A percentile compares a stretch with the other conserved stretches of the same genome.
These are phyloP conservation scores for Hemileccinum rubropunctum DNA, from an alignment of 768 basidiomycete genomes.

Conservation along the genomic window DNA sequence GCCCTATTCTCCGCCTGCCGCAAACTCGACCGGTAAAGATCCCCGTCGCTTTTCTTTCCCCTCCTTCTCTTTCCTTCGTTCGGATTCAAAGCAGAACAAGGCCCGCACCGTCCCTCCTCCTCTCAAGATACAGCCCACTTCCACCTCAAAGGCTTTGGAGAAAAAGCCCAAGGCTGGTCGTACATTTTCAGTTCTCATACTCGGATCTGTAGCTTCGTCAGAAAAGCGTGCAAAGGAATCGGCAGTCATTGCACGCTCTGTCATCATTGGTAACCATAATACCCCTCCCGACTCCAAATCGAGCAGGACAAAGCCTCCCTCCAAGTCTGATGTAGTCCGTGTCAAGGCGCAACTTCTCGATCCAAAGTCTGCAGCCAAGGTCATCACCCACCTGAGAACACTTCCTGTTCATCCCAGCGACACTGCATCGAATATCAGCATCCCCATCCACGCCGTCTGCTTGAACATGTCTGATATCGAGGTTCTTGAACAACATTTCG, in stretches of 20 bases:
- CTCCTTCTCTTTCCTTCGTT: conserved; percentile 40
- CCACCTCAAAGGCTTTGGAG: conserved; percentile 37
- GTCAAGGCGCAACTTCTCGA: conserved; percentile 66
- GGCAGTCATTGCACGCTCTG: conserved; percentile 58
- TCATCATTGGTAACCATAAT: conserved; percentile 60
- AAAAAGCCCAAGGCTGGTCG: conserved; percentile 39
- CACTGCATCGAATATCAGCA: conserved; percentile 15
- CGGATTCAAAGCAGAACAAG: conserved; percentile 29
- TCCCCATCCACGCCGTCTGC: conserved; percentile 78
- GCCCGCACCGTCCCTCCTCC: conserved; percentile 10
- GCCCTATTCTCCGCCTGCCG: conserved; percentile 17
- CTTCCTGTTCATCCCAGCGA: conserved; percentile 41
- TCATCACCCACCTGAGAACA: conserved; percentile 66
- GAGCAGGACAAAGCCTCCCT: conserved; percentile 39
- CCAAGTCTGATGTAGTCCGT: conserved; percentile 55
- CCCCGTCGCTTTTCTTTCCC: conserved; percentile 50
- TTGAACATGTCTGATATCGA: conserved; percentile 63
- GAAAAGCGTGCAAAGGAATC: conserved; percentile 63
- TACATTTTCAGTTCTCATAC: conserved; percentile 30
- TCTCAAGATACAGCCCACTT: conserved; percentile 25
- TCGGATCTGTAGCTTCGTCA: conserved; percentile 35
- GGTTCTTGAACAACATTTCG: conserved; percentile 57
- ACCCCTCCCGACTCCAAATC: conserved; percentile 28
- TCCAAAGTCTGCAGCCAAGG: conserved; percentile 64
- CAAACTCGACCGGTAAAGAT: conserved; percentile 21